Percentiles rank a stretch among this genome's conserved stretches.
These are phyloP conservation scores for Neurospora terricola DNA, from an alignment of 495 filamentous ascomycete species.

Conservation along the genomic window DNA sequence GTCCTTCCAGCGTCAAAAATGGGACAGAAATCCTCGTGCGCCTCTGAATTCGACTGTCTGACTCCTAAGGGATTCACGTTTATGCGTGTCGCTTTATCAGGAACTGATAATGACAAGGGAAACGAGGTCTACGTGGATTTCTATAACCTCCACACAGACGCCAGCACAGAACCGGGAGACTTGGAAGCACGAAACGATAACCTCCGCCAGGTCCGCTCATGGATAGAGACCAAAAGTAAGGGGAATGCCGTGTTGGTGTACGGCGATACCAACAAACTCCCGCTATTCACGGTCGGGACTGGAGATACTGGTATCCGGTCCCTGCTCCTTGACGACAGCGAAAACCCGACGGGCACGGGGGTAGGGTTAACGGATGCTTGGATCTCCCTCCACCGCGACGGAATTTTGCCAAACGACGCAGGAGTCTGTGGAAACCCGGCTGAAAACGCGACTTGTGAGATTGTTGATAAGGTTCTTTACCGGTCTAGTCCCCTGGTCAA, in stretches of 20 bases:
- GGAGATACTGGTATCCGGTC: constrained; percentile 36
- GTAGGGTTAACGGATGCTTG: constrained; percentile 39
- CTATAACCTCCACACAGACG: constrained; percentile 56
- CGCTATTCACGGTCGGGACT: constrained; percentile 44
- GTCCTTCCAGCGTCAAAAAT: constrained; percentile 47
- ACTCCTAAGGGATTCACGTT: constrained; percentile 58
- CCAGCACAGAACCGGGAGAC: constrained; percentile 42
- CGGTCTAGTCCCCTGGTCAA: constrained; percentile 36
- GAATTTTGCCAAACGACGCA: constrained; percentile 34
- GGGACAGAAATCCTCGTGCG: constrained; percentile 46
- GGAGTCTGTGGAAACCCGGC: constrained; percentile 42
- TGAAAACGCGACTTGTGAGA: constrained; percentile 42
- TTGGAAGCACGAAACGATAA: constrained; percentile 41
- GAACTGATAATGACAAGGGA: constrained; percentile 2
- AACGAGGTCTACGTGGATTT: constrained; percentile 41
- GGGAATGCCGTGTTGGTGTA: constrained; percentile 51
- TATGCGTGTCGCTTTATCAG: constrained; percentile 34
- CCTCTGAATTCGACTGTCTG: constrained; percentile 45
- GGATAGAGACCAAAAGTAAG: constrained; percentile 39
- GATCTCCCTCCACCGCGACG: constrained; percentile 38
- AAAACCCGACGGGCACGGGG: constrained; percentile 13
- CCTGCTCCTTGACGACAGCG: constrained; percentile 30
- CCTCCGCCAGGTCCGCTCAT: constrained; percentile 43
- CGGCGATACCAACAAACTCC: constrained; percentile 51
- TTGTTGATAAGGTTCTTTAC: constrained; percentile 55